Percentiles rank a stretch among this genome's conserved stretches.
These are phyloP conservation scores for Spathaspora sp. DNA, from an alignment of 805 yeast genomes.

Conservation along the genomic window DNA sequence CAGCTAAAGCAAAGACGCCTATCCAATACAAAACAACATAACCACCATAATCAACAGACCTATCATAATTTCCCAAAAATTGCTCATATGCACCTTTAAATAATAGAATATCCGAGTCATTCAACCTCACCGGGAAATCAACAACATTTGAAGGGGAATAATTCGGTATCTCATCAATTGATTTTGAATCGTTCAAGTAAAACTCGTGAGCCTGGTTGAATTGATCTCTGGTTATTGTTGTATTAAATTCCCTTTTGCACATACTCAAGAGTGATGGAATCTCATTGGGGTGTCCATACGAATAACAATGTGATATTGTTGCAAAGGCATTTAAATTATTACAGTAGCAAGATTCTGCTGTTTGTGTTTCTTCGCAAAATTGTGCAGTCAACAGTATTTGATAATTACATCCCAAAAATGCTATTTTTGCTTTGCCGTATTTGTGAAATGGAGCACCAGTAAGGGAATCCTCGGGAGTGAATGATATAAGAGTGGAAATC, in stretches of 20 bases:
- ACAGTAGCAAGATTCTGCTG: slow-evolving; percentile 20
- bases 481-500: slow-evolving; percentile 10
- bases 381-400: slow-evolving; percentile 16
- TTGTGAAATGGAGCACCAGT: slow-evolving; percentile 29
- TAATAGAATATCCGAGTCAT: slow-evolving; percentile 14
- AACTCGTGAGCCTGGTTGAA: slow-evolving; percentile 19
- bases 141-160: slow-evolving; percentile 8
- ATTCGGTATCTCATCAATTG: slow-evolving; percentile 8
- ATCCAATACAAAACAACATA: slow-evolving; percentile 30
- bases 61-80: slow-evolving; percentile 38
- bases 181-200: slow-evolving; percentile 14
- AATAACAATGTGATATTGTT: slow-evolving; percentile 34
- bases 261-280: slow-evolving; percentile 19
- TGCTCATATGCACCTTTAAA: slow-evolving; percentile 29
- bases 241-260: slow-evolving; percentile 21
- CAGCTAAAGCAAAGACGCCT: slow-evolving; percentile 19
- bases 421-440: slow-evolving; percentile 25
- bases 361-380: slow-evolving; percentile 16
- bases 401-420: slow-evolving; percentile 27
- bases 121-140: slow-evolving; percentile 23
- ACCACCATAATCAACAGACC: slow-evolving; percentile 43
- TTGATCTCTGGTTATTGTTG: slow-evolving; percentile 16
- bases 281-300: slow-evolving; percentile 18
- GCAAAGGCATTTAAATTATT: slow-evolving; percentile 30
- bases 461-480: slow-evolving; percentile 24